Base-by-base conservation (phyloP, 768 basidiomycete genomes). In the Boletus barrowsii region DNA sequence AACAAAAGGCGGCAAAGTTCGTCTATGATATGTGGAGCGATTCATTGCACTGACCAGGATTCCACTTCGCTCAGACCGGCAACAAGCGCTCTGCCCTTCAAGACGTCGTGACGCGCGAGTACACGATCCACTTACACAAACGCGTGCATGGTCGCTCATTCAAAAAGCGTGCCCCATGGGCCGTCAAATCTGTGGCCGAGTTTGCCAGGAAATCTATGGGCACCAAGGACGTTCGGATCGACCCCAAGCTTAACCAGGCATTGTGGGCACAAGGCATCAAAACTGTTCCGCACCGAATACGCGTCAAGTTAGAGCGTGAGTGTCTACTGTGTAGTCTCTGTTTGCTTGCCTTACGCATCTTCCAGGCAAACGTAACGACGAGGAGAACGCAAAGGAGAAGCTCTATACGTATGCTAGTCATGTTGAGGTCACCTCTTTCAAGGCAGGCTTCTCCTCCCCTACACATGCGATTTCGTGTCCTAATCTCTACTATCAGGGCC, bases 101-200 rank as follows among this genome's bases (percentile, higher is more conserved):
- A 76, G 96, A 98, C 74, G 96, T 98, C 77, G 96, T 98, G 61
- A 90, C 95, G 62, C 88, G 95, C 68, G 96, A 99, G 74, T 97
- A 98, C 87, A 98, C 96, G 68, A 89, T 98, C 80, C 93, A 97
- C 77, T 78, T 98, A 39, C 93, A 97, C 87, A 97, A 96, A 76
- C 87, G 76, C 62, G 92, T 94, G 41, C 91, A 93, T 75, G 91
- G 88, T 63, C 83, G 88, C 56, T 88, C 90, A 41, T 98, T 97
- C 83, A 98, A 98, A 80, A 96, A 96, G 83, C 88, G 95, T 64
- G 93, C 97, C 17, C 97, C 97, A 22, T 88, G 86, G 79, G 97
- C 94, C 63, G 83, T 98, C 76, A 98, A 98, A 79, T 90, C 92
- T 60, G 86, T 98, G 62, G 78, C 92, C 66, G 82, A 83, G 49